Conservation (phyloP, 2,329 filamentous ascomycete species). For the Celoporthe dispersa region DNA sequence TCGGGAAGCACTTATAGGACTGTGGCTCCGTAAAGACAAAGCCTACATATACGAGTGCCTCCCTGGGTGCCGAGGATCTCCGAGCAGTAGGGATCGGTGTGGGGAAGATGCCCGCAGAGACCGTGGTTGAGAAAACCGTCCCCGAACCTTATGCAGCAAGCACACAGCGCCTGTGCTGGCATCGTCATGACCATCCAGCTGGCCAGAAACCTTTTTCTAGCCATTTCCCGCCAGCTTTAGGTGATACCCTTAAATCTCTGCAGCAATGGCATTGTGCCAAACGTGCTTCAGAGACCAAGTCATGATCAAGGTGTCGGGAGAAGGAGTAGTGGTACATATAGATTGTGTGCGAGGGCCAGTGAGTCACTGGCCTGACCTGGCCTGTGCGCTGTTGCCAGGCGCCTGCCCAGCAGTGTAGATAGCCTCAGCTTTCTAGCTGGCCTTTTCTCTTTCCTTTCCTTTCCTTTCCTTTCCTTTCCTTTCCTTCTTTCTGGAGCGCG, state of each 20-base stretch:
- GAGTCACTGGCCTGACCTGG: too few relatives aligned
- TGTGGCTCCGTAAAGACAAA: neutral
- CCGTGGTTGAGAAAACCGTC: too few relatives aligned
- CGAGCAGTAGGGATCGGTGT: neutral
- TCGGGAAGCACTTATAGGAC: neutral
- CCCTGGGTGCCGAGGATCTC: neutral
- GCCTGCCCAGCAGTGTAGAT: too few relatives aligned
- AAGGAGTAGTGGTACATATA: too few relatives aligned
- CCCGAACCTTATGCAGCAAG: neutral
- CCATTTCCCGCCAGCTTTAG: neutral
- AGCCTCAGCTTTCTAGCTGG: too few relatives aligned
- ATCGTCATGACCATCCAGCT: neutral
- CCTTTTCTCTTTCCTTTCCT: too few relatives aligned
- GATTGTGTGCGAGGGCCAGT: too few relatives aligned
- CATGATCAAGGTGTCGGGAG: neutral
- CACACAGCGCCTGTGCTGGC: neutral
- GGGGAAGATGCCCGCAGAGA: neutral
- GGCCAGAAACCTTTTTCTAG: neutral
- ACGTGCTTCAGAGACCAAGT: neutral
- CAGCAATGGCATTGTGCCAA: neutral
- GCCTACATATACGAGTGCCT: neutral
- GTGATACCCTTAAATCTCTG: neutral
- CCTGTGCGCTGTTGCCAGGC: too few relatives aligned
- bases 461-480: too few relatives aligned
- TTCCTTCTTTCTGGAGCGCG: too few relatives aligned